A percentile compares a stretch with the other conserved stretches of the same genome.
phyloP scores from a whole-genome alignment of 2,329 filamentous ascomycete species.

The Fusarium sp. region DNA sequence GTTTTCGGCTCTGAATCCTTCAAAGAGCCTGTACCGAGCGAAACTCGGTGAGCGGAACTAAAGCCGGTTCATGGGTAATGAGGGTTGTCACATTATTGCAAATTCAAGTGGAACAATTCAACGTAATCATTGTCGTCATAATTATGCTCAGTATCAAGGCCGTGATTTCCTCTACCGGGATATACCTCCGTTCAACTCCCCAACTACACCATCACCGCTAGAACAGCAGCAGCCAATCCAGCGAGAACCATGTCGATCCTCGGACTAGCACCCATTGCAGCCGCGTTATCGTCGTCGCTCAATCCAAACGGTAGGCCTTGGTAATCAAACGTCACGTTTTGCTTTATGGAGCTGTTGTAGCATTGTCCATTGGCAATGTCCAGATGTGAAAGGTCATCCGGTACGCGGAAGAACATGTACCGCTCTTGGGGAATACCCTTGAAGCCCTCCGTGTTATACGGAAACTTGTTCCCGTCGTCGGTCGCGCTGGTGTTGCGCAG shows the following conservation, averaged over 20 bases:
- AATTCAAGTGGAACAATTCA: neutral
- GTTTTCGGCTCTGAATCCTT: neutral
- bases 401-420: slow-evolving; percentile 84
- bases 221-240: slow-evolving; percentile 29
- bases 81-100: neutral
- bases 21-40: neutral
- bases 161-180: neutral
- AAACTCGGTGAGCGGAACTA: neutral
- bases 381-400: slow-evolving; percentile 74
- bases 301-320: slow-evolving; percentile 68
- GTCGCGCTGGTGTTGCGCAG: slow-evolving; percentile 80
- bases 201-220: slow-evolving; percentile 40
- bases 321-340: slow-evolving; percentile 78
- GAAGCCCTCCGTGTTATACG: slow-evolving; percentile 81
- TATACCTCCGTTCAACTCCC: neutral
- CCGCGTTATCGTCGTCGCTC: slow-evolving; percentile 49
- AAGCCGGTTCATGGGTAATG: neutral
- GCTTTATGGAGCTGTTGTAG: slow-evolving; percentile 71
- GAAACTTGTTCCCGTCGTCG: slow-evolving; percentile 74
- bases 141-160: slow-evolving; percentile 1
- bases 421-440: slow-evolving; percentile 71
- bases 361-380: slow-evolving; percentile 78
- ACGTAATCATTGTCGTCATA: slow-evolving; percentile 16
- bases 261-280: slow-evolving; percentile 38
- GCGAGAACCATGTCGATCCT: slow-evolving; percentile 32